Evolutionary conservation across 139 green algal species (phyloP).

Genomic region (Auxenochlorella protothecoides): DNA sequence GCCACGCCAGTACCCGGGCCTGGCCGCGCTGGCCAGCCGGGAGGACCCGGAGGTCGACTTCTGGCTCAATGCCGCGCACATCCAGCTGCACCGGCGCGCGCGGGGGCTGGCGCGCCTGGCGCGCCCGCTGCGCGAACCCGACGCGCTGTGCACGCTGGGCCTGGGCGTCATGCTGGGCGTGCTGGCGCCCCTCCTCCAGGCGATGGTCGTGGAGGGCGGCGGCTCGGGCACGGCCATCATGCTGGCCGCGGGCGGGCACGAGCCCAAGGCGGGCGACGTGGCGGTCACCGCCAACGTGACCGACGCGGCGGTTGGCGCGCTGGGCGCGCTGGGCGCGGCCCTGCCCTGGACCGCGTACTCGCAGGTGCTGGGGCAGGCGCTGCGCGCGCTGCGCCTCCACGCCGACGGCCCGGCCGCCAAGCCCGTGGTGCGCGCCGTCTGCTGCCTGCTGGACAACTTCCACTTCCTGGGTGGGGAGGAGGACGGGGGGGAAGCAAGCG

Average conservation of each 20-base stretch:
- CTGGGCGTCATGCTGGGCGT: conserved; percentile 44
- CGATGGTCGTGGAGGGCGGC: conserved; percentile 48
- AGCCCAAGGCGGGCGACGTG: conserved; percentile 35
- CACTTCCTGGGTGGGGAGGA: conserved; percentile 50
- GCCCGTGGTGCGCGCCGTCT: conserved; percentile 50
- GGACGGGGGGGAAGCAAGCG: conserved; percentile 1
- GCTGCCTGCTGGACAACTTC: conserved; percentile 67
- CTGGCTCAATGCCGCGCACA: conserved; percentile 66
- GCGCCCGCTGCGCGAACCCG: conserved; percentile 2
- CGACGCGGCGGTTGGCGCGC: conserved; percentile 52
- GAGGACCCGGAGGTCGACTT: conserved; percentile 62
- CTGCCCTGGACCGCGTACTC: conserved; percentile 68
- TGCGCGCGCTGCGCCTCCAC: conserved; percentile 40
- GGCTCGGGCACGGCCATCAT: not conserved
- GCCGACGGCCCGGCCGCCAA: conserved; percentile 17
- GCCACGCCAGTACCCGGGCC: conserved; percentile 39
- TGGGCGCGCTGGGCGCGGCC: conserved; percentile 32
- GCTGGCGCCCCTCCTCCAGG: conserved; percentile 51
- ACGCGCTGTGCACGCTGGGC: not conserved
- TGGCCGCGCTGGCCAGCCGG: conserved; percentile 30
- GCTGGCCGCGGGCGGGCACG: conserved; percentile 23
- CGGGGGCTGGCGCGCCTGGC: conserved; percentile 16
- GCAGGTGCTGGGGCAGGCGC: conserved; percentile 47
- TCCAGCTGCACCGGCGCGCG: conserved; percentile 68
- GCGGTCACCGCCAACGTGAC: conserved; percentile 53